A percentile compares a stretch with the other conserved stretches of the same genome.
Conservation (phyloP, 495 filamentous ascomycete genomes). For the Delitschia confertaspora region DNA sequence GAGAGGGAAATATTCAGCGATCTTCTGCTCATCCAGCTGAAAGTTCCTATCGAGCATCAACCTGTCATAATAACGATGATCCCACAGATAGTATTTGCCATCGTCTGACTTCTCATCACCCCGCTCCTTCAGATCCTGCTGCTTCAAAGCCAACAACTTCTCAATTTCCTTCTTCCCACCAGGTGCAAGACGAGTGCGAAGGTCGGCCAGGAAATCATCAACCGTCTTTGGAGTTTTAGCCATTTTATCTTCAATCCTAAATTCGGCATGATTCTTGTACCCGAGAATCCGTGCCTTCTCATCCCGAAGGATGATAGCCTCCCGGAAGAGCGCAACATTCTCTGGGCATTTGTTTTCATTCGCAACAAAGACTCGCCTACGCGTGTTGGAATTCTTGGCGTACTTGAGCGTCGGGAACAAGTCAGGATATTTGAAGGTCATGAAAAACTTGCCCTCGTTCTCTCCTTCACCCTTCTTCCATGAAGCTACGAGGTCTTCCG, state of each 20-base stretch:
- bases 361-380: conserved; percentile 48
- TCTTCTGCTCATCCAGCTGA: conserved; percentile 75
- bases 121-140: conserved; percentile 56
- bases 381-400: conserved; percentile 47
- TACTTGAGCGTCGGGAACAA: conserved; percentile 60
- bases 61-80: conserved; percentile 77
- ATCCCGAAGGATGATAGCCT: conserved; percentile 79
- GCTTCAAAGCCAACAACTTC: conserved; percentile 68
- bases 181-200: conserved; percentile 61
- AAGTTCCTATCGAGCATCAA: conserved; percentile 90
- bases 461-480: conserved; percentile 38
- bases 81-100: conserved; percentile 85
- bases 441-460: conserved; percentile 52
- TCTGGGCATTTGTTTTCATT: conserved; percentile 79
- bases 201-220: conserved; percentile 70
- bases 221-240: conserved; percentile 85
- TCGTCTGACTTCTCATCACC: conserved; percentile 48
- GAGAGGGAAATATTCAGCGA: conserved; percentile 92
- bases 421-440: conserved; percentile 66
- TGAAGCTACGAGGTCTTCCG: conserved; percentile 49
- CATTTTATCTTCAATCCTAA: conserved; percentile 95
- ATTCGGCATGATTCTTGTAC: conserved; percentile 86
- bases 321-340: conserved; percentile 78
- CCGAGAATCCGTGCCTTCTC: conserved; percentile 86
- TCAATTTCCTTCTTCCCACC: conserved; percentile 72